A percentile compares a stretch with the other conserved stretches of the same genome.
phyloP scores from a whole-genome alignment of 1,284 basidiomycete species.

The Cutaneotrichosporon cutaneum region DNA sequence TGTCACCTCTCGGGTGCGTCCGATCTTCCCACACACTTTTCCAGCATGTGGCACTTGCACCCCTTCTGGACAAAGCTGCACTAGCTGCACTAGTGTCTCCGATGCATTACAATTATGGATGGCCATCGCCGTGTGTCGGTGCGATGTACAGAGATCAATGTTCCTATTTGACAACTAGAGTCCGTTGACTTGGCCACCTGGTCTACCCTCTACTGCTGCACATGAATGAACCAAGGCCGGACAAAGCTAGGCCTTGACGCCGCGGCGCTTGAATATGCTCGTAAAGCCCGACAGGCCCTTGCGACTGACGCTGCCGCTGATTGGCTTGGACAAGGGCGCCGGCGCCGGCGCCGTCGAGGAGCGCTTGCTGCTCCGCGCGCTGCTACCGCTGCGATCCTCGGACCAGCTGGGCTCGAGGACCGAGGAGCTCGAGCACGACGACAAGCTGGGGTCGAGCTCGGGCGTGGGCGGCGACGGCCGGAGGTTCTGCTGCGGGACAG shows the following conservation, averaged over 20 bases:
- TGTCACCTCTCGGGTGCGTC: background rate
- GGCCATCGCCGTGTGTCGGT: background rate
- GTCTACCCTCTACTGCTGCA: background rate
- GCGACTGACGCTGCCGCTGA: background rate
- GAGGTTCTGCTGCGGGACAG: background rate
- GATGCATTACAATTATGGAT: background rate
- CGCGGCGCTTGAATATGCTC: constrained; percentile 23
- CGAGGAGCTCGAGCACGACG: constrained; percentile 26
- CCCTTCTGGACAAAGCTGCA: too few species aligned
- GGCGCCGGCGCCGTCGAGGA: background rate
- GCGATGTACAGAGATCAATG: background rate
- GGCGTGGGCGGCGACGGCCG: constrained; percentile 32
- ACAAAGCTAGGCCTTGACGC: constrained; percentile 15
- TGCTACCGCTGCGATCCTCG: constrained; percentile 14
- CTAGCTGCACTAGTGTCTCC: too few species aligned
- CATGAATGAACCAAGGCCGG: background rate
- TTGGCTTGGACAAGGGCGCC: background rate
- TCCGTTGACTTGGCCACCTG: background rate
- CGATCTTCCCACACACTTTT: background rate
- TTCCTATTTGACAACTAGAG: background rate
- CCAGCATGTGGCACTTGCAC: background rate
- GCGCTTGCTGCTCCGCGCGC: constrained; percentile 3
- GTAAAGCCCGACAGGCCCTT: constrained; percentile 10
- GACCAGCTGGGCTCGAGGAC: constrained; percentile 19
- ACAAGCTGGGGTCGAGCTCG: constrained; percentile 33